Conservation (phyloP, 2,329 filamentous ascomycete genomes). For the Trichocomaceae sp. region DNA sequence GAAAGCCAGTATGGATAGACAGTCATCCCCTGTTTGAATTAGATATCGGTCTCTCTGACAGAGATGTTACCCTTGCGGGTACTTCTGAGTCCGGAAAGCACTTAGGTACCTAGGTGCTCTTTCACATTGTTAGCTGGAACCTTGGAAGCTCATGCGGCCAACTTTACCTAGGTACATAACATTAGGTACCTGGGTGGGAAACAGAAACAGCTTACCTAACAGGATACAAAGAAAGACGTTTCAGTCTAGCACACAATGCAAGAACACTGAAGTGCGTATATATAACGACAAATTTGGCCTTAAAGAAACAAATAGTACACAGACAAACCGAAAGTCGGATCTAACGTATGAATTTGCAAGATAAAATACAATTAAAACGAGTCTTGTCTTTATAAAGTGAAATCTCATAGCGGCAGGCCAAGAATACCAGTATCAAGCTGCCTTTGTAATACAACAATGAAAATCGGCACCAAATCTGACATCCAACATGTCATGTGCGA, state of each 20-base stretch:
- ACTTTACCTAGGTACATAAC: no score
- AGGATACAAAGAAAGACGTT: not conserved
- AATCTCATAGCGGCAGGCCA: not conserved
- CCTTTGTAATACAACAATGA: constrained; percentile 8
- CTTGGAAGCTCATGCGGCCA: no score
- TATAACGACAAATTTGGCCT: not conserved
- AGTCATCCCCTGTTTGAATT: not conserved
- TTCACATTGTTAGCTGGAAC: no score
- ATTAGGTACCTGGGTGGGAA: no score
- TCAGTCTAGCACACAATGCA: not conserved
- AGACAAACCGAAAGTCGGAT: not conserved
- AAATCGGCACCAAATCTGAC: constrained; percentile 4
- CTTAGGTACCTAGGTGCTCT: no score
- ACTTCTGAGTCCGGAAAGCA: no score
- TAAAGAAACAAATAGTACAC: not conserved
- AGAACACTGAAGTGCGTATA: not conserved
- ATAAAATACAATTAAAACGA: constrained; percentile 14
- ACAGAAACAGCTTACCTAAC: no score
- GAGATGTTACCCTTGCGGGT: not conserved
- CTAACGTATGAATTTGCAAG: constrained; percentile 6
- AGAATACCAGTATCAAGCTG: constrained; percentile 13
- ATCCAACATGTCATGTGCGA: constrained; percentile 4
- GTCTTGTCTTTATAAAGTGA: constrained; percentile 8
- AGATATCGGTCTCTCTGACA: not conserved
- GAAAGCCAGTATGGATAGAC: not conserved